Evolutionary conservation across 2,329 filamentous ascomycete species (phyloP), one percentile per base, ranked within the genome.

Genomic region (Verticillium dahliae): DNA sequence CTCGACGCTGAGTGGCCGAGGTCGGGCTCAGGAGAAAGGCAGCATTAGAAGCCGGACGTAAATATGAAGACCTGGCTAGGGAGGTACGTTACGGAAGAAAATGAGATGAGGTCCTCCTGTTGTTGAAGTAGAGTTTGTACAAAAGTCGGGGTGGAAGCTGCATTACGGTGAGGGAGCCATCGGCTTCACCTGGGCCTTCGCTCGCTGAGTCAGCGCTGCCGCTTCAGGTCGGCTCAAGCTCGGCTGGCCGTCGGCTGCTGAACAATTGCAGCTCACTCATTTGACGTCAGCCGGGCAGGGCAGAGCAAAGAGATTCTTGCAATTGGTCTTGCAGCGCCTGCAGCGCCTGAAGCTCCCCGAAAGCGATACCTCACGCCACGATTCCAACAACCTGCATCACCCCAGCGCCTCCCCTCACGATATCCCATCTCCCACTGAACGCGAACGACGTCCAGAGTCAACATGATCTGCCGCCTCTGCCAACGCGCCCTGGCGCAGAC

Each of bases 381-480:
- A 31, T 31, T 38, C 14, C 37, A 38, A 38, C 37, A 38, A 38
- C 6, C 14, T 38, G 10, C 10, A 38, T 38, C 37, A 38, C 37
- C 10, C 10, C 37, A 38, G 14, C 37, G 37, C 6, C 27, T 31
- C 5, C 27, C 27, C 4, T 31, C 27, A 4, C 27, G 27, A 31
- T 31, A 31, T 31, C 27, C 27, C 27, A 31, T 5, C 27, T 31
- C 27, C 27, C 27, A 31, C 27, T 31, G 27, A 4, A 31, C 52
- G 5, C 3, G 1, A 6, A 55, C 7, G 22, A 34, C 3, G 15
- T 9, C 33, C 6, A 52, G n/a, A 56, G 10, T 14, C 54, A 58
- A 39, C 0, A 66, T 66, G 64, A 57, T 66, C 41, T 66, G 64
- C 61, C 60, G 62, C 39, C 59, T 61, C 27, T 66, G 64, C 56